Percentiles rank a stretch among this genome's conserved stretches.
Evolutionary conservation across 257 asterid species (phyloP).

Genomic region (Solanum sejunctum): DNA sequence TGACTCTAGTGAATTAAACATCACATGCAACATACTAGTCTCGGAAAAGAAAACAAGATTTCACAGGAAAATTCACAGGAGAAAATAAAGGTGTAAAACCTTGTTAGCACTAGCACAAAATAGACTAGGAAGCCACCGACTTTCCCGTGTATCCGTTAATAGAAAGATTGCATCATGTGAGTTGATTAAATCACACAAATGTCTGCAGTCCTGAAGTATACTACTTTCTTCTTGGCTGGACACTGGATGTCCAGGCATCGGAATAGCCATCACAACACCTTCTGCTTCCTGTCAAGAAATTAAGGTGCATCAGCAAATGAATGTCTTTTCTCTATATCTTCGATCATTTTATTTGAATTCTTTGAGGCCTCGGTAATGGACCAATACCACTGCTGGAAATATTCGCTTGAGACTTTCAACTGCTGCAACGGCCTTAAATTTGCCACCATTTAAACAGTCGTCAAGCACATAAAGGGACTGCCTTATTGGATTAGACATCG

Average conservation of each 20-base stretch:
- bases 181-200: slow-evolving; percentile 49
- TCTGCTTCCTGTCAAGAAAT: slow-evolving; percentile 55
- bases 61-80: not conserved
- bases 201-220: slow-evolving; percentile 63
- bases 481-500: slow-evolving; percentile 91
- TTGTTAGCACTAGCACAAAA: slow-evolving; percentile 75
- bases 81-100: slow-evolving; percentile 24
- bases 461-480: slow-evolving; percentile 84
- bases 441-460: slow-evolving; percentile 90
- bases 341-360: not conserved
- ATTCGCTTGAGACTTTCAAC: slow-evolving; percentile 64
- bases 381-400: slow-evolving; percentile 74
- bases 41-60: not conserved
- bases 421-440: slow-evolving; percentile 76
- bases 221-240: slow-evolving; percentile 49
- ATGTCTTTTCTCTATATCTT: not conserved
- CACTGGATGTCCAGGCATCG: slow-evolving; percentile 97
- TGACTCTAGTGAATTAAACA: not conserved
- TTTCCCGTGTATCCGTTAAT: slow-evolving; percentile 93
- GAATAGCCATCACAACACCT: slow-evolving; percentile 78
- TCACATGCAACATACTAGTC: not conserved
- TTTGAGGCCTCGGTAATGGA: not conserved
- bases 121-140: slow-evolving; percentile 97
- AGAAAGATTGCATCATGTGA: slow-evolving; percentile 80
- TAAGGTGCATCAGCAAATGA: not conserved